Base-by-base conservation (phyloP, 768 basidiomycete genomes). In the Pleurotus pulmonarius region DNA sequence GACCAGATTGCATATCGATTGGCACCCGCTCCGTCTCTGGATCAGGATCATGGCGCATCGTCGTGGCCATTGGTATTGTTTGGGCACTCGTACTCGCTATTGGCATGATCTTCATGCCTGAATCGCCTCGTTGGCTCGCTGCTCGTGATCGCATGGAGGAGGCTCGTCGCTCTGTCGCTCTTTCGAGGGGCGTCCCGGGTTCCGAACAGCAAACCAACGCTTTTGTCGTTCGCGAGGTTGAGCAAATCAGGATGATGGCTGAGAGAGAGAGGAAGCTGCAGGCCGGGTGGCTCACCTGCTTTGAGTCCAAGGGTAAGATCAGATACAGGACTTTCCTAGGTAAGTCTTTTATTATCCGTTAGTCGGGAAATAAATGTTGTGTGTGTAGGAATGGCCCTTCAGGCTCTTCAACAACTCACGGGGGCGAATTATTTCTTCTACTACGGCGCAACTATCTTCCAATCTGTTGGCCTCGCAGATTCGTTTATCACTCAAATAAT, bases 401-500 rank as follows among this genome's bases (percentile, higher is more conserved):
- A 90, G 69, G 78, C 76, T 57, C 74, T 88, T 59, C 88, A 90
- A 65, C 88, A 90, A 65, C 78, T 90, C 37, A 89, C 85, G 0
- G 83, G 85, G 18, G 83, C 83, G 3, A 86, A 86, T 67, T 86
- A 84, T 65, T 86, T 86, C 71, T 85, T 85, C 71, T 87, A 87
- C 65, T 81, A 80, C 43, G 80, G 79, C 34, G 85, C 87, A 1
- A 86, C 86, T 0, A 72, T 88, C 55, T 88, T 90, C 73, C 62
- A 74, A 52, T 76, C 82, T 7, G 88, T 90, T 20, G 88, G 88
- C 22, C 79, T 89, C 59, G 48, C 67, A 6, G 86, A 90, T 67
- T 81, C 83, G 20, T 89, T 80, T 63, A 72, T 88, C 47, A 84
- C 83, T 1, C 89, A 92, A 61, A 86, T 90, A 60, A 90, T 92